Percentiles rank a stretch among this genome's conserved stretches.
These are phyloP conservation scores for Debaryomyces subglobosus DNA, from an alignment of 1,139 yeast species.

Conservation along the genomic window DNA sequence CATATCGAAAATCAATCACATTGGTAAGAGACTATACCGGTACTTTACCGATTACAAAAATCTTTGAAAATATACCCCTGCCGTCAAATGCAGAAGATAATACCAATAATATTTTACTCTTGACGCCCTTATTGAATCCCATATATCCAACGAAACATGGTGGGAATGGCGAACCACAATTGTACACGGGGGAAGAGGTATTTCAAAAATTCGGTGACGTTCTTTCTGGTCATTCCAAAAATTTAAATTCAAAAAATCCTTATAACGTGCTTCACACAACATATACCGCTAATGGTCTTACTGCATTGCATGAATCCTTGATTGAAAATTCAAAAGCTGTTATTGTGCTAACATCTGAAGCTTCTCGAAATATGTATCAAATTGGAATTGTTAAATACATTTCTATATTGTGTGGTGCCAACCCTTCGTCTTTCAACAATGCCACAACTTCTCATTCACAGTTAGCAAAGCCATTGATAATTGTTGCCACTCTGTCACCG, in stretches of 20 bases:
- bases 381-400: slow-evolving; percentile 66
- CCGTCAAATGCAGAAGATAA: slow-evolving; percentile 18
- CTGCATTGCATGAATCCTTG: slow-evolving; percentile 58
- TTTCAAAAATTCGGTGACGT: slow-evolving; percentile 53
- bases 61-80: slow-evolving; percentile 22
- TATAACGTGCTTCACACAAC: slow-evolving; percentile 62
- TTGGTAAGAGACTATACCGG: slow-evolving; percentile 58
- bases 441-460: slow-evolving; percentile 25
- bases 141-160: slow-evolving; percentile 27
- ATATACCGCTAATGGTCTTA: slow-evolving; percentile 67
- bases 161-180: slow-evolving; percentile 17
- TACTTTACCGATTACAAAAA: slow-evolving; percentile 54
- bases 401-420: slow-evolving; percentile 55
- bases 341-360: slow-evolving; percentile 63
- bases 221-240: slow-evolving; percentile 39
- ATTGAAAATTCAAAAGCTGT: slow-evolving; percentile 60
- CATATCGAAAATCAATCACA: slow-evolving; percentile 59
- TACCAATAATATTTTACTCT: slow-evolving; percentile 45
- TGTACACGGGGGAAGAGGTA: slow-evolving; percentile 59
- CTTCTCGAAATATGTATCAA: slow-evolving; percentile 65
- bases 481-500: slow-evolving; percentile 68
- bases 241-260: slow-evolving; percentile 22
- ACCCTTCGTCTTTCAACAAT: slow-evolving; percentile 39
- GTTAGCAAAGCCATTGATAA: slow-evolving; percentile 54
- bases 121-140: slow-evolving; percentile 58